Conservation (phyloP, 176 grass and related monocot species). For the Paspalum vaginatum region DNA sequence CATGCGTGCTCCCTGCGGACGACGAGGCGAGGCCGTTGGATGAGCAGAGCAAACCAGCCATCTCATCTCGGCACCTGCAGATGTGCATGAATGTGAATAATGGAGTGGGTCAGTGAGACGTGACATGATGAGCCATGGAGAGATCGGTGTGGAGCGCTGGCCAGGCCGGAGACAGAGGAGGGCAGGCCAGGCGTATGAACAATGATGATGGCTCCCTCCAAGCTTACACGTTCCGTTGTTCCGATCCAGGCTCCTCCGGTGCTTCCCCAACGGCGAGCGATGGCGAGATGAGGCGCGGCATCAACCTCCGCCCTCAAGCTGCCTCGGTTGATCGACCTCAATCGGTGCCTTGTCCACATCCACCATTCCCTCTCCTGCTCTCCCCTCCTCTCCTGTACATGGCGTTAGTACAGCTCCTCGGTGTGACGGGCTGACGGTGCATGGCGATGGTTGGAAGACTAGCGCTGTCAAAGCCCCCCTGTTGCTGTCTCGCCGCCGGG, state of each 20-base stretch:
- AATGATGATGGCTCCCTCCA: conserved; percentile 51
- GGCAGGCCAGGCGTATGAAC: neutral
- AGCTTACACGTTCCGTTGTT: conserved; percentile 20
- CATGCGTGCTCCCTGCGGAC: conserved; percentile 2
- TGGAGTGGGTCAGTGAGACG: conserved; percentile 13
- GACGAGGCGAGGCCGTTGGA: conserved; percentile 37
- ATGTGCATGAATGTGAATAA: conserved; percentile 14
- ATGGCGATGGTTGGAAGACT: neutral
- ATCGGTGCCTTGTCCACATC: conserved; percentile 26
- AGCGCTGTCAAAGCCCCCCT: neutral
- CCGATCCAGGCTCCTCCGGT: conserved; percentile 10
- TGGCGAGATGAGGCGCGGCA: too few relatives aligned
- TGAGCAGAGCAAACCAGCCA: neutral
- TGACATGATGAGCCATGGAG: conserved; percentile 26
- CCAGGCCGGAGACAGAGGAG: neutral
- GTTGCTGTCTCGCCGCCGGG: conserved; percentile 14
- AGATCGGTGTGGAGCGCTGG: neutral
- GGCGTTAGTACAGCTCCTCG: neutral
- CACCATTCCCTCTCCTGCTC: neutral
- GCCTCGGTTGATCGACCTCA: neutral
- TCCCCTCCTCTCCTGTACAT: neutral
- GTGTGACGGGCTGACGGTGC: neutral
- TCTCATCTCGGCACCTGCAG: conserved; percentile 7
- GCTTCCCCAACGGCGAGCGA: too few relatives aligned
- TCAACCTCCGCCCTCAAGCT: neutral